Conservation (phyloP, 768 basidiomycete species). For the Auricularia auricula-judae region DNA sequence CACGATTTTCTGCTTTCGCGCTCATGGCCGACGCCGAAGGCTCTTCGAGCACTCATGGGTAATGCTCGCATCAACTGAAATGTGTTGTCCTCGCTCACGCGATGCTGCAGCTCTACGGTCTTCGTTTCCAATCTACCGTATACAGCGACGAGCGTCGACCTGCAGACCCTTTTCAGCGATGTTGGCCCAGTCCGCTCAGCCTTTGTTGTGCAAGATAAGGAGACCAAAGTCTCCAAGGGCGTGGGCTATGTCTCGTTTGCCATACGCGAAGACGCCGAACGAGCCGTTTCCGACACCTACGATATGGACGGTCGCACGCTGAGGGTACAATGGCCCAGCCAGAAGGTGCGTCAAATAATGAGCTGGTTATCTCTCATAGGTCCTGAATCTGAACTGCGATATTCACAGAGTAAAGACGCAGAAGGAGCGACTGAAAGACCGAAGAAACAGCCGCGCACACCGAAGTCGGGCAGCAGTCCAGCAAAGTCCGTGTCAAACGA, state of each 20-base stretch:
- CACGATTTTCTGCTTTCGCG: too few species aligned
- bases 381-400: neutral
- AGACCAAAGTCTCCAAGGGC: conserved; percentile 72
- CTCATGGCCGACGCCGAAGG: too few species aligned
- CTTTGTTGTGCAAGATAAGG: conserved; percentile 80
- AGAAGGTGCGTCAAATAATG: conserved; percentile 40
- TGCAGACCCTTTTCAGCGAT: conserved; percentile 89
- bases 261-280: conserved; percentile 76
- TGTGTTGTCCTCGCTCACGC: too few species aligned
- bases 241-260: conserved; percentile 95
- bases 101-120: conserved; percentile 53
- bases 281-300: conserved; percentile 55
- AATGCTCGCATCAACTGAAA: too few species aligned
- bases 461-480: conserved; percentile 4
- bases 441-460: conserved; percentile 4
- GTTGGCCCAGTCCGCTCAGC: conserved; percentile 89
- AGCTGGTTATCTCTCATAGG: too few species aligned
- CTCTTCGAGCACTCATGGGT: too few species aligned
- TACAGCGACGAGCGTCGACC: conserved; percentile 78
- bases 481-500: conserved; percentile 26
- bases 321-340: conserved; percentile 70
- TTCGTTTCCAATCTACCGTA: conserved; percentile 93
- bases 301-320: conserved; percentile 56
- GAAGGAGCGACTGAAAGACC: conserved; percentile 13
- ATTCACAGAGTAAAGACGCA: conserved; percentile 17